Percentiles rank a stretch among this genome's conserved stretches.
Evolutionary conservation across 2,329 filamentous ascomycete genomes (phyloP).

Genomic region (Paecilomyces sp.): DNA sequence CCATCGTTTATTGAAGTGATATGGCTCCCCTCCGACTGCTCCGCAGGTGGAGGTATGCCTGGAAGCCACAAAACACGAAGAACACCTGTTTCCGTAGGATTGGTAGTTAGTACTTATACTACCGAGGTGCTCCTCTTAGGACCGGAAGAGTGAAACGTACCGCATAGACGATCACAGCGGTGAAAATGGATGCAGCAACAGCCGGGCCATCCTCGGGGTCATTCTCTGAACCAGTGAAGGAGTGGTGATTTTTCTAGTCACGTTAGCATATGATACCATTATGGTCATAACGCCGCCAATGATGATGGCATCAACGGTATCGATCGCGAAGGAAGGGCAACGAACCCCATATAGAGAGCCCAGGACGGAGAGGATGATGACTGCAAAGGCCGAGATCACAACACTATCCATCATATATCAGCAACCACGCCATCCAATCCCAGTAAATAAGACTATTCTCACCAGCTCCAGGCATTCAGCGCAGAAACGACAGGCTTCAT

Average conservation of each 20-base stretch:
- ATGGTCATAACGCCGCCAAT: not conserved
- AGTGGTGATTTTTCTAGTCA: slow-evolving; percentile 61
- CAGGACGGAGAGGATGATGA: slow-evolving; percentile 58
- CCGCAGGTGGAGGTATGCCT: slow-evolving; percentile 78
- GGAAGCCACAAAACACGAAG: slow-evolving; percentile 83
- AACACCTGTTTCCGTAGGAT: slow-evolving; percentile 55
- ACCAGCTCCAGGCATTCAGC: slow-evolving; percentile 95
- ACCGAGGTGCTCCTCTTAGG: not conserved
- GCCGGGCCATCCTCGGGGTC: slow-evolving; percentile 64
- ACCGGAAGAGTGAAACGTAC: slow-evolving; percentile 49
- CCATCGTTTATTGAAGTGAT: slow-evolving; percentile 50
- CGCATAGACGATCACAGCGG: slow-evolving; percentile 78
- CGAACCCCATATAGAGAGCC: slow-evolving; percentile 66
- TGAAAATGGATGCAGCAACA: slow-evolving; percentile 79
- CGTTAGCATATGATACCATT: not conserved
- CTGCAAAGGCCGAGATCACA: slow-evolving; percentile 57
- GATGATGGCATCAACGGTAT: not conserved
- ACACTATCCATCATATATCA: slow-evolving; percentile 48
- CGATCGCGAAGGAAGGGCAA: slow-evolving; percentile 8
- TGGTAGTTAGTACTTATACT: slow-evolving; percentile 9
- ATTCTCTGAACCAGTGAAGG: slow-evolving; percentile 69
- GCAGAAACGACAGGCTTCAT: slow-evolving; percentile 96
- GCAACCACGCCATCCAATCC: slow-evolving; percentile 2
- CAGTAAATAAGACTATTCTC: slow-evolving; percentile 28
- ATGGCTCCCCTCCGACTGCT: slow-evolving; percentile 80